phyloP scores from a whole-genome alignment of 768 basidiomycete species.

The Leccinellum albellum region DNA sequence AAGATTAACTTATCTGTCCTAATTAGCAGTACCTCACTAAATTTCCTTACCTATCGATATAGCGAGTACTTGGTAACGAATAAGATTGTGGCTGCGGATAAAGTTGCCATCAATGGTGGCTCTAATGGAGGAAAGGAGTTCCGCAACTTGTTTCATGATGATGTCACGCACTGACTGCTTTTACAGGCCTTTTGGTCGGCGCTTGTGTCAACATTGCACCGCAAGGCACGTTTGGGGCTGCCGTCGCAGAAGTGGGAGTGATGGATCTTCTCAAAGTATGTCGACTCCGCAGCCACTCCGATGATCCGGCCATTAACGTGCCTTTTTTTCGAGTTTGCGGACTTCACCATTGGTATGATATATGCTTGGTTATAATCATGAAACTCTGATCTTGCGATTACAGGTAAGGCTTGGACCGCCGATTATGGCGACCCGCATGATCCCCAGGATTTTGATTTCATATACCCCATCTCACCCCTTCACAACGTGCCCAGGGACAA shows the following conservation, averaged over 20 bases:
- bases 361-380: neutral
- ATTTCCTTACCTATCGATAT: neutral
- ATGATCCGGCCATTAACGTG: neutral
- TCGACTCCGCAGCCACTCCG: neutral
- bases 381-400: constrained; percentile 4
- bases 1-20: constrained; percentile 23
- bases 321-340: constrained; percentile 49
- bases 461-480: constrained; percentile 72
- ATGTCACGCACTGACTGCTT: constrained; percentile 3
- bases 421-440: constrained; percentile 78
- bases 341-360: constrained; percentile 66
- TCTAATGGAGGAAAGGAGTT: constrained; percentile 68
- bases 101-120: constrained; percentile 73
- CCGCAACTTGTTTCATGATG: neutral
- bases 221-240: constrained; percentile 72
- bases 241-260: constrained; percentile 79
- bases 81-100: constrained; percentile 63
- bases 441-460: constrained; percentile 80
- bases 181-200: constrained; percentile 68
- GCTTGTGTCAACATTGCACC: constrained; percentile 82
- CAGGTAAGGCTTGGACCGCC: constrained; percentile 71
- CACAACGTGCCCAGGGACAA: constrained; percentile 69
- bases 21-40: neutral
- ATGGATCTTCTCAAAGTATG: constrained; percentile 71
- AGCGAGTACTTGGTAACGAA: constrained; percentile 73